Evolutionary conservation across 108 stramenopile genomes (phyloP), one percentile per base, ranked within the genome.

Genomic region (Cyclotella kingstonii): DNA sequence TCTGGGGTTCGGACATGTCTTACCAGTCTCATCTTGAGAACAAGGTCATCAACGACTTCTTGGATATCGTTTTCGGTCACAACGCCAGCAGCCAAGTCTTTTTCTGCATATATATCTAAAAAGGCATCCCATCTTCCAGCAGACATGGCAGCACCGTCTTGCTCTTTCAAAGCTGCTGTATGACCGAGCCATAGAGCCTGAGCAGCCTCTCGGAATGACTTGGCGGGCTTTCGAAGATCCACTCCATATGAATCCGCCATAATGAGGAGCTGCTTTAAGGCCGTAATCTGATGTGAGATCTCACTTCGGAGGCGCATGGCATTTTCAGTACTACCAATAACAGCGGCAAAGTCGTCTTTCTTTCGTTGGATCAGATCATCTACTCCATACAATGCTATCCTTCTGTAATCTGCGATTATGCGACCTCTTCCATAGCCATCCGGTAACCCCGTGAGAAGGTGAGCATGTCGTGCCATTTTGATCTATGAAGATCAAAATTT

Each of bases 61-160:
- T 84, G 84, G 5, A 84, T 29, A 0, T 85, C 81, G 40, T 73
- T 33, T 38, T 85, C 84, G 0, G 81, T 81, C 14, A 66, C 76
- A 2, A 35, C 48, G 47, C 84, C 84, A n/a, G 51, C 42, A 1
- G 67, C 71, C 18, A 84, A 51, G 62, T 83, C 82, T 11, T 41
- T 61, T 48, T 83, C 82, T 5, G 76, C 48, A 58, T 63, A 83
- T 23, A 81, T 81, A 57, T 86, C 82, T 0, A 84, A 31, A 48
- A 84, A 86, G 5, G 80, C 70, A 70, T 86, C 85, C 82, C 82
- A 81, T 18, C 85, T 59, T 8, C 82, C 81, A 1, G 71, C 70
- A 5, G 79, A 81, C 85, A 83, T 86, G 49, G 84, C 84, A 28
- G 84, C 84, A 26, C 84, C 84, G 54, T 86, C 84, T 49, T 86